These are phyloP conservation scores for Daldinia vernicosa DNA, from an alignment of 495 filamentous ascomycete genomes.

Conservation along the genomic window DNA sequence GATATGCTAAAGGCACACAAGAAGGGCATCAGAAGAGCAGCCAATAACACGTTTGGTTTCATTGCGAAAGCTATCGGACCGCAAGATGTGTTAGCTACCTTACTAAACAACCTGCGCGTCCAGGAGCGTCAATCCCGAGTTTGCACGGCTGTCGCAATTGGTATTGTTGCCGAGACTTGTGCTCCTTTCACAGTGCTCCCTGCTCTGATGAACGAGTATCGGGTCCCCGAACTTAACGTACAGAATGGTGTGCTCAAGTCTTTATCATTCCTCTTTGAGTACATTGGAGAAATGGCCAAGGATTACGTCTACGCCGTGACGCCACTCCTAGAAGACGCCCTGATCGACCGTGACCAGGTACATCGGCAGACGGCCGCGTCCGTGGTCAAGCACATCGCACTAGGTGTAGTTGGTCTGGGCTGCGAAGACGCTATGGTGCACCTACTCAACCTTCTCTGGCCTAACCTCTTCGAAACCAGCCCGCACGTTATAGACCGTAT, in stretches of 20 bases:
- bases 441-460: slow-evolving; percentile 93
- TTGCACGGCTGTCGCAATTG: slow-evolving; percentile 98
- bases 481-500: slow-evolving; percentile 99
- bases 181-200: slow-evolving; percentile 99
- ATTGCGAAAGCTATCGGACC: slow-evolving; percentile 99
- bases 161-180: slow-evolving; percentile 99
- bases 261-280: slow-evolving; percentile 97
- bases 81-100: slow-evolving; percentile 93
- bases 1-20: slow-evolving; percentile 99
- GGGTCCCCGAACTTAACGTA: slow-evolving; percentile 97
- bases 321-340: slow-evolving; percentile 95
- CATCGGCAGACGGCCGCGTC: slow-evolving; percentile 96
- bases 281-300: slow-evolving; percentile 99
- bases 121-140: slow-evolving; percentile 98
- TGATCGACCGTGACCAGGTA: slow-evolving; percentile 98
- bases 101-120: slow-evolving; percentile 95
- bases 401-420: slow-evolving; percentile 95
- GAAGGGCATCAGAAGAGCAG: slow-evolving; percentile 97
- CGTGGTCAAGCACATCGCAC: slow-evolving; percentile 96
- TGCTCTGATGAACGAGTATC: slow-evolving; percentile 99
- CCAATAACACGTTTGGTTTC: slow-evolving; percentile 99
- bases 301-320: slow-evolving; percentile 99
- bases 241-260: slow-evolving; percentile 99
- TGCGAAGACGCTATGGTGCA: slow-evolving; percentile 99
- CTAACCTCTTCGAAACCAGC: slow-evolving; percentile 97